phyloP scores from a whole-genome alignment of 371 early-diverging fungal species.

The Mucor saturninus region DNA sequence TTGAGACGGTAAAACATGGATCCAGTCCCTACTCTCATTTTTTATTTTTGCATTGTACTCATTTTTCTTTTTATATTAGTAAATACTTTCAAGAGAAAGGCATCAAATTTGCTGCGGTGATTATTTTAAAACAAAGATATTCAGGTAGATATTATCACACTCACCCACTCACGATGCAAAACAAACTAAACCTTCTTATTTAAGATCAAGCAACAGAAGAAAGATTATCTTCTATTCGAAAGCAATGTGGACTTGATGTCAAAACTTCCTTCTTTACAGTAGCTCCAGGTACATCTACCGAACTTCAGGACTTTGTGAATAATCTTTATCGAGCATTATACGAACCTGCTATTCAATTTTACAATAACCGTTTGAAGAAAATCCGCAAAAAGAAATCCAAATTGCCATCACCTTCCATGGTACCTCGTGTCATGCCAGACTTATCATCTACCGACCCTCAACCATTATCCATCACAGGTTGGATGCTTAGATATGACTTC shows the following conservation, averaged over 20 bases:
- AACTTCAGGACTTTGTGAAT: conserved; percentile 69
- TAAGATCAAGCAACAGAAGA: conserved; percentile 69
- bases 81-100: conserved; percentile 69
- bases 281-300: conserved; percentile 52
- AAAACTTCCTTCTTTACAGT: conserved; percentile 70
- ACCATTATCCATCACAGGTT: conserved; percentile 65
- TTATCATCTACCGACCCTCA: conserved; percentile 42
- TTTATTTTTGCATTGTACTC: not conserved
- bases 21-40: not conserved
- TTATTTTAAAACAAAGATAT: conserved; percentile 62
- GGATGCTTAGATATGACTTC: conserved; percentile 84
- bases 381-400: conserved; percentile 73
- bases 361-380: conserved; percentile 75
- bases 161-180: too few relatives aligned
- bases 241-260: conserved; percentile 68
- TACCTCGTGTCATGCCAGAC: conserved; percentile 31
- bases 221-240: conserved; percentile 63
- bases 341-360: conserved; percentile 73
- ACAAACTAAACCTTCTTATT: not conserved
- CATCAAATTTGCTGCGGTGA: conserved; percentile 75
- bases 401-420: conserved; percentile 57
- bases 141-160: conserved; percentile 42
- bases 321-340: conserved; percentile 71
- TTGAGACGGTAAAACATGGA: conserved; percentile 56
- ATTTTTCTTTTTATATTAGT: conserved; percentile 35